Percentiles rank a stretch among this genome's conserved stretches.
Evolutionary conservation across 176 grass and related monocot species (phyloP).

Genomic region (Areca catechu): DNA sequence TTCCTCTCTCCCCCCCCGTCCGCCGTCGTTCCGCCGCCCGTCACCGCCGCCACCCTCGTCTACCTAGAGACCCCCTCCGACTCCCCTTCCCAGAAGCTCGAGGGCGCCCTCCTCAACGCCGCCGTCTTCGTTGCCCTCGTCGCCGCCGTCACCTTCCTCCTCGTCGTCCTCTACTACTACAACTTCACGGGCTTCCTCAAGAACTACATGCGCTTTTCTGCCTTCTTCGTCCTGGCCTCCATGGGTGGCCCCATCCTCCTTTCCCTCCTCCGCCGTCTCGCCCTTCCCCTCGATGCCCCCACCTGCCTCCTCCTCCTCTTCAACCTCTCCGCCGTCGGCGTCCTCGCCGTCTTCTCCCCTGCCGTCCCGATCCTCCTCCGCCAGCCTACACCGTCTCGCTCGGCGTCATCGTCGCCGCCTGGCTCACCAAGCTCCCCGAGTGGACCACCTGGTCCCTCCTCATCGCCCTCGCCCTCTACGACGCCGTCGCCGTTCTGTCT

Average conservation of each 20-base stretch:
- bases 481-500: conserved; percentile 77
- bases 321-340: conserved; percentile 65
- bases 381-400: conserved; percentile 82
- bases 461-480: conserved; percentile 72
- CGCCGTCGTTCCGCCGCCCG: conserved; percentile 25
- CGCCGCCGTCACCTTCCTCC: conserved; percentile 55
- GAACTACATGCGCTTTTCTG: conserved; percentile 94
- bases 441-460: conserved; percentile 98
- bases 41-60: conserved; percentile 71
- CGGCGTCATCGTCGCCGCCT: conserved; percentile 81
- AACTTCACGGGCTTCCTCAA: conserved; percentile 84
- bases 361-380: conserved; percentile 76
- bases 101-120: conserved; percentile 79
- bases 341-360: conserved; percentile 65
- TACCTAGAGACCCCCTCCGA: conserved; percentile 70
- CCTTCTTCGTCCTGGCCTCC: conserved; percentile 91
- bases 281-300: conserved; percentile 54
- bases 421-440: conserved; percentile 77
- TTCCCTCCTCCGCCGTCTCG: conserved; percentile 47
- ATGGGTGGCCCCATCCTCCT: conserved; percentile 75
- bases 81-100: conserved; percentile 46
- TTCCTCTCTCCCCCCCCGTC: conserved; percentile 31
- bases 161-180: conserved; percentile 97
- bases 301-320: conserved; percentile 60
- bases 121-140: conserved; percentile 77